Conservation (phyloP, 192 early-diverging fungal genomes). For the Glomus cerebriforme region DNA sequence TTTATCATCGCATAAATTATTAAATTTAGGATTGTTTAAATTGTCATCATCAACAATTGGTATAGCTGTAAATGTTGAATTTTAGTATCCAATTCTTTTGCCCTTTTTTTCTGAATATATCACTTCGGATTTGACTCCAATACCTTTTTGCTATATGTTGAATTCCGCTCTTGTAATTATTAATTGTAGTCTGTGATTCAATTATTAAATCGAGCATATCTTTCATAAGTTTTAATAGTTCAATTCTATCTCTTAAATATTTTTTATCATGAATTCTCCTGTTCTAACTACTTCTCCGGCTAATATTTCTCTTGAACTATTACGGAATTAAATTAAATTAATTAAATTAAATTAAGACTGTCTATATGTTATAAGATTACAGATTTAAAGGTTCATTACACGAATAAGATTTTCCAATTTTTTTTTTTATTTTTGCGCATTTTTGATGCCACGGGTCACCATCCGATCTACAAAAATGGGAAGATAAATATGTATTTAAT, state of each 20-base stretch:
- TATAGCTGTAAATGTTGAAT: too few relatives aligned
- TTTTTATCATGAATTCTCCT: conserved; percentile 21
- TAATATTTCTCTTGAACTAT: conserved; percentile 21
- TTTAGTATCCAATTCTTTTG: too few relatives aligned
- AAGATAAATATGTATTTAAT: not conserved
- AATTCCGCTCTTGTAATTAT: not conserved
- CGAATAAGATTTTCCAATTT: conserved; percentile 16
- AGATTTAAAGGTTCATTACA: conserved; percentile 4
- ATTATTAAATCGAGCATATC: not conserved
- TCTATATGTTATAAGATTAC: not conserved
- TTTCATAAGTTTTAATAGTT: conserved; percentile 11
- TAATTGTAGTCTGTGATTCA: not conserved
- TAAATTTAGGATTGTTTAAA: too few relatives aligned
- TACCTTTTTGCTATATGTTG: too few relatives aligned
- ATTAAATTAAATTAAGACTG: not conserved
- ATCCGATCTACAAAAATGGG: conserved; percentile 8
- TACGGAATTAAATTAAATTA: conserved; percentile 8
- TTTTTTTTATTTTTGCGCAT: conserved; percentile 16
- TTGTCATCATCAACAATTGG: too few relatives aligned
- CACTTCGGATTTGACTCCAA: too few relatives aligned
- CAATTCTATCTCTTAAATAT: not conserved
- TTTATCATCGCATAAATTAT: too few relatives aligned
- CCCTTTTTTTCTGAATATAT: too few relatives aligned
- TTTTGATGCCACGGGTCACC: conserved; percentile 2
- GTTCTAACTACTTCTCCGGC: conserved; percentile 1